These are phyloP conservation scores for Hirschioporus abietinus DNA, from an alignment of 768 basidiomycete species.

Conservation along the genomic window DNA sequence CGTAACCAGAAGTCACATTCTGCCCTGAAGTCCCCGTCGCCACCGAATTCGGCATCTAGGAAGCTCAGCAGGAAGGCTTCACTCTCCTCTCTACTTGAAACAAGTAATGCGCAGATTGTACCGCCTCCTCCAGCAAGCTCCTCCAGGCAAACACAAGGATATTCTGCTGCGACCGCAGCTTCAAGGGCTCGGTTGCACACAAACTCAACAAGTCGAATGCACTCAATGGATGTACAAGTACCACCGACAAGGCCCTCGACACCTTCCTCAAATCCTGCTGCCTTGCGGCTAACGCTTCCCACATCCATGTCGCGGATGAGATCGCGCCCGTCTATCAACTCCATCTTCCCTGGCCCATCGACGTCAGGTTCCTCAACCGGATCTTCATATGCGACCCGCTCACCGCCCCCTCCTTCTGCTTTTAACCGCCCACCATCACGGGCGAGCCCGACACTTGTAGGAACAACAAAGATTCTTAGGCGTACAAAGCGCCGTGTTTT, in stretches of 20 bases:
- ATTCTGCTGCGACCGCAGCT: constrained; percentile 76
- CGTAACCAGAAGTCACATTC: constrained; percentile 83
- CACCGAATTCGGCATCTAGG: constrained; percentile 52
- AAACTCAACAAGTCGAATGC: constrained; percentile 58
- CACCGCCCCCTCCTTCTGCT: constrained; percentile 48
- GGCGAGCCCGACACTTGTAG: constrained; percentile 34
- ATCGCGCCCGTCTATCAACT: constrained; percentile 68
- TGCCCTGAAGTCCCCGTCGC: constrained; percentile 70
- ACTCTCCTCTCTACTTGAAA: constrained; percentile 67
- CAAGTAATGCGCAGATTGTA: constrained; percentile 44
- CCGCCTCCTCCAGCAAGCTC: constrained; percentile 38
- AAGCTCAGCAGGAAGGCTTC: constrained; percentile 74
- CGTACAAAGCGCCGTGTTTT: constrained; percentile 76
- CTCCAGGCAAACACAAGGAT: constrained; percentile 41
- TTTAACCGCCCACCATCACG: constrained; percentile 52
- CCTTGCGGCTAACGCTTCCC: constrained; percentile 83
- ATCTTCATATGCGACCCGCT: constrained; percentile 36
- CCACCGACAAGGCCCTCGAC: constrained; percentile 79
- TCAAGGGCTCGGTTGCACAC: constrained; percentile 72
- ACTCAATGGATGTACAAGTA: constrained; percentile 54
- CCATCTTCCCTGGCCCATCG: constrained; percentile 56
- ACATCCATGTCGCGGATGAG: constrained; percentile 68
- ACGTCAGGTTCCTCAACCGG: constrained; percentile 23
- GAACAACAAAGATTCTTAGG: constrained; percentile 59
- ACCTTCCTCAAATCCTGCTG: constrained; percentile 71